Evolutionary conservation across 495 filamentous ascomycete genomes (phyloP), one percentile per base, ranked within the genome.

Genomic region (Xylaria intraflava): DNA sequence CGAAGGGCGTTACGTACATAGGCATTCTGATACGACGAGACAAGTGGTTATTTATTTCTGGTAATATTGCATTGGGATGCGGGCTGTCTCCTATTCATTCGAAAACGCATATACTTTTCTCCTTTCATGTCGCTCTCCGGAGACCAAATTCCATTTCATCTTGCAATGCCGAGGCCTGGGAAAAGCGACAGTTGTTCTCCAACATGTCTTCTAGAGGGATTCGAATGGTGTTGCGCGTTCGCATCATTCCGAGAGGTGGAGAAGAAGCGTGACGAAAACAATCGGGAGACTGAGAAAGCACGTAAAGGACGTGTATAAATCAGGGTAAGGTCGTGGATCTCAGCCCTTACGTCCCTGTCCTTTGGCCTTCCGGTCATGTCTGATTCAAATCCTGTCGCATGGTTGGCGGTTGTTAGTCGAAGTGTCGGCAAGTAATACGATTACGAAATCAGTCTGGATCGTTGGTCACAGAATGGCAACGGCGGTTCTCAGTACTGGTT

Each of bases 1-100:
- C 29, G 56, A 55, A 49, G 31, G 57, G 58, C 59, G 49, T 43
- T 23, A 64, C 58, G 64, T 65, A 67, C 64, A 67, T 67, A 65
- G 61, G 62, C 62, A 67, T 67, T 59, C 14, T 61, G 46, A 59
- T 64, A 62, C 59, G 58, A 58, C 55, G 62, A 51, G 58, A 58
- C 58, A 51, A 56, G 62, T 66, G 64, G 43, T 57, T 63, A 60
- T 64, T 62, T 54, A 64, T 66, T 58, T 68, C 65, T 63, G 68
- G 65, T 68, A 68, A 70, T 68, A 67, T 62, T 68, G 67, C 67
- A 70, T 68, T 67, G 65, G 66, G 58, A 64, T 62, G 64, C 64
- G 64, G 61, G 56, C 54, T 59, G 53, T 59, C 47, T 62, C 45
- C 53, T 57, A 59, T 66, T 62, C 56, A 40, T 55, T 61, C 56